Base-by-base conservation (phyloP, 1,284 basidiomycete genomes). In the Microbotryum intermedium region DNA sequence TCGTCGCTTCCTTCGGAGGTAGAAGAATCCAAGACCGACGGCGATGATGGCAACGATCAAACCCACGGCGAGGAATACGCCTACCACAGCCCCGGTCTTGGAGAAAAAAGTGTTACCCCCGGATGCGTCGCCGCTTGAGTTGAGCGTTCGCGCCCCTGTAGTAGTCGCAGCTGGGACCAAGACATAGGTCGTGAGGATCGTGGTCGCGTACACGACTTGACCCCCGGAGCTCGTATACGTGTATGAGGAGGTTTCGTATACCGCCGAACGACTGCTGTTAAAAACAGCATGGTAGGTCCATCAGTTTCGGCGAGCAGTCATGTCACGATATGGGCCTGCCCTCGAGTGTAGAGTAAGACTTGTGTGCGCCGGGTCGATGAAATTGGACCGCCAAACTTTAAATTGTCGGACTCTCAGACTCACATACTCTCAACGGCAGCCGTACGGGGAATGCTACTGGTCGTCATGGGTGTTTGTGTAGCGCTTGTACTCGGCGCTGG, bases 1-100 rank as follows among this genome's bases (percentile, higher is more conserved):
- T 23, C 58, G 56, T 7, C 61, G 50, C 47, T 65, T 67, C 9
- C 67, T 55, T 6, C 69, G 42, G 8, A 67, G 18, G 45, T 69
- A 68, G 51, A 71, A 66, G 55, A 61, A 68, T 11, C 57, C 65
- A 1, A 69, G 48, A 6, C 65, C 69, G 11, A 66, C 55, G 23
- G 62, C 50, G 45, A 71, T 55, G 0, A 63, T 68, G 2, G 67
- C 64, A 0, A 59, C 64, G 11, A 66, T 61, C n/a, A 71, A 46
- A 0, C 70, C 71, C 25, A 72, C 70, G 21, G 61, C 71, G 13
- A 69, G 59, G 46, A 72, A 72, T 2, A 59, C 61, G 6, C 71
- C 71, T 1, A 66, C 71, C 3, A 71, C 70, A 6, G 71, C 71
- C 39, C 71, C 71, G 18, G 70, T 72, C 26, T 72, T 72, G 62